Conservation (phyloP, 1,284 basidiomycete genomes). For the Microbotryum intermedium region DNA sequence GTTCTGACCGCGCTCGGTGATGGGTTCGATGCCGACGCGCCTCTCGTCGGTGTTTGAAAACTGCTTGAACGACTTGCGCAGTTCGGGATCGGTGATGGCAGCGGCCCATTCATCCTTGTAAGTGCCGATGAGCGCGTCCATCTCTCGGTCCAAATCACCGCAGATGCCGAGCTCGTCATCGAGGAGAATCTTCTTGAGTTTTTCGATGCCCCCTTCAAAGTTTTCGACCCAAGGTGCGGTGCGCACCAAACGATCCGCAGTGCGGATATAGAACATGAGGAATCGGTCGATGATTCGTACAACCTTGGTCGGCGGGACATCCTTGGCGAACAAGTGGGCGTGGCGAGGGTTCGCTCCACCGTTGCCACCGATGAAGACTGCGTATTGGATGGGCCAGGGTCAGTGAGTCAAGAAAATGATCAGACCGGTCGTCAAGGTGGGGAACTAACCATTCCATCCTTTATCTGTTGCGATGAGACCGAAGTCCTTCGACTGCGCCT, state of each 20-base stretch:
- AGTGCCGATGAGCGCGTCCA: slow-evolving; percentile 57
- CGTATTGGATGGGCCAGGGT: slow-evolving; percentile 13
- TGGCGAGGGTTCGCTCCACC: slow-evolving; percentile 61
- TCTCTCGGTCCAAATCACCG: slow-evolving; percentile 58
- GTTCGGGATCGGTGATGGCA: slow-evolving; percentile 52
- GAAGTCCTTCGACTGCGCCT: slow-evolving; percentile 68
- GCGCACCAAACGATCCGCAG: slow-evolving; percentile 50
- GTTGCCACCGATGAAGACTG: slow-evolving; percentile 64
- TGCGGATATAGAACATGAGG: slow-evolving; percentile 56
- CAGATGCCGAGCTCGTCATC: slow-evolving; percentile 72
- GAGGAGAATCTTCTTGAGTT: slow-evolving; percentile 56
- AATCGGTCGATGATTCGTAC: slow-evolving; percentile 60
- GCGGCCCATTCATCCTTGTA: slow-evolving; percentile 64
- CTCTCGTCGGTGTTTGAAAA: slow-evolving; percentile 60
- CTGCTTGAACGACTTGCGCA: slow-evolving; percentile 55
- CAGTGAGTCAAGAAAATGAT: neutral
- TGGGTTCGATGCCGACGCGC: slow-evolving; percentile 48
- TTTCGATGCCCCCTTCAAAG: slow-evolving; percentile 62
- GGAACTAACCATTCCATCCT: slow-evolving; percentile 55
- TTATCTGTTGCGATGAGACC: slow-evolving; percentile 69
- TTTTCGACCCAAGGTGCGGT: slow-evolving; percentile 69
- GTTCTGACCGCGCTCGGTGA: slow-evolving; percentile 56
- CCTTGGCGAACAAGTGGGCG: slow-evolving; percentile 48
- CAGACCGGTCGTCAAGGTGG: neutral
- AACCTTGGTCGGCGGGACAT: slow-evolving; percentile 56